Evolutionary conservation across 352 stramenopile genomes (phyloP), one percentile per base, ranked within the genome.

Genomic region (Globisporangium paroecandrum): DNA sequence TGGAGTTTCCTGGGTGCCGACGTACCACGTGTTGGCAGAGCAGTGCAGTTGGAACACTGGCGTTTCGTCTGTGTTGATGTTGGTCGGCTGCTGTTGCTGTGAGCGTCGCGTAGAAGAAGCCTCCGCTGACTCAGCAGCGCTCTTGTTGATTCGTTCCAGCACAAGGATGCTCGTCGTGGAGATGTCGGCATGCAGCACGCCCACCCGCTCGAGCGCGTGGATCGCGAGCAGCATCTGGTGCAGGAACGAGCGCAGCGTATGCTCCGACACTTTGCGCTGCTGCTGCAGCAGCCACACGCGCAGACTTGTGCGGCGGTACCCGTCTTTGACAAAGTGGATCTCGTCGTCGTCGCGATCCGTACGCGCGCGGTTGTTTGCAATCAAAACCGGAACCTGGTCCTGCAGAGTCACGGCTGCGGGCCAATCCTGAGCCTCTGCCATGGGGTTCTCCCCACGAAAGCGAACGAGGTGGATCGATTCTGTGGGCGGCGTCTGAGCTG

Each of bases 221-320:
- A 90, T 68, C 0, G 79, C 83, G 18, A 91, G 59, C 56, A 93
- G 64, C 66, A 91, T 71, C 70, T 95, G 83, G 10, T 76, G 71
- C 34, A 87, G 62, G 58, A 91, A 85, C 5, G 80, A 88, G 1
- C 76, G 78, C 49, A 92, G 67, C 20, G 71, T 75, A 25, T 46
- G 59, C 58, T 82, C 78, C 12, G 67, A 77, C 20, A 88, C 67
- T 2, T 66, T 63, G 18, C 43, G 43, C 5, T 69, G 47, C 27
- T 74, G 71, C 8, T 66, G 69, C 0, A 64, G 38, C 25, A 90
- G 70, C 82, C 85, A 93, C n/a, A 62, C 55, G 10, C 61, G 69
- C 36, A 89, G 58, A 18, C 72, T 85, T 25, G 76, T 32, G 15
- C 75, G 69, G 24, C 73, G 49, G 20, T 67, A 71, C 5, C 77